Conservation (phyloP, 2,329 filamentous ascomycete species). For the Aspergillus sp. region DNA sequence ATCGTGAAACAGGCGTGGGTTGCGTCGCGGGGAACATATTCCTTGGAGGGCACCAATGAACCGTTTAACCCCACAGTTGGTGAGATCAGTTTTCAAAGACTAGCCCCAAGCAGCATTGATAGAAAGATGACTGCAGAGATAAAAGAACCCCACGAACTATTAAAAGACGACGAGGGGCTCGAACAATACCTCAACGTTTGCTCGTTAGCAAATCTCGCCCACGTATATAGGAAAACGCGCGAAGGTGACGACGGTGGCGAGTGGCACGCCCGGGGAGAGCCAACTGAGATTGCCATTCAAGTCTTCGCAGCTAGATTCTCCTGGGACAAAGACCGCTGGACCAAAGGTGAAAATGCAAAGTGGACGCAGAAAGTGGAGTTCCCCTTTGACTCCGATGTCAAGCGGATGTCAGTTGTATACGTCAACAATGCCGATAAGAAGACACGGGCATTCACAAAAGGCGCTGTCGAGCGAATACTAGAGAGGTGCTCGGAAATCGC, state of each 20-base stretch:
- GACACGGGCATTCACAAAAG: slow-evolving; percentile 41
- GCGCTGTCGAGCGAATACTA: slow-evolving; percentile 69
- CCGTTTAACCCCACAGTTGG: slow-evolving; percentile 61
- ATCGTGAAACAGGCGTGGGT: slow-evolving; percentile 63
- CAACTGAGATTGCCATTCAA: slow-evolving; percentile 74
- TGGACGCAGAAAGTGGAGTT: slow-evolving; percentile 68
- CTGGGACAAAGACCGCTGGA: slow-evolving; percentile 59
- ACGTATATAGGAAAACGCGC: slow-evolving; percentile 50
- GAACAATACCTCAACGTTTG: slow-evolving; percentile 63
- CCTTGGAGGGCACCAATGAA: slow-evolving; percentile 57
- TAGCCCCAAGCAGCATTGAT: too few species aligned
- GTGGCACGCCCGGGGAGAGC: slow-evolving; percentile 68
- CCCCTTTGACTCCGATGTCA: slow-evolving; percentile 73
- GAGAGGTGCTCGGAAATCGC: slow-evolving; percentile 60
- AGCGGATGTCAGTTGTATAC: slow-evolving; percentile 76
- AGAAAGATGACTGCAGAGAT: too few species aligned
- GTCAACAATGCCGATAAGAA: slow-evolving; percentile 17
- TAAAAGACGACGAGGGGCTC: slow-evolving; percentile 36
- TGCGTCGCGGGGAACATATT: slow-evolving; percentile 59
- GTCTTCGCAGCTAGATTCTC: slow-evolving; percentile 71
- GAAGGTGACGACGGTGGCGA: slow-evolving; percentile 30
- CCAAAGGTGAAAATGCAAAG: slow-evolving; percentile 50
- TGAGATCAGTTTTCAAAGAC: not conserved
- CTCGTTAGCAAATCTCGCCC: slow-evolving; percentile 66
- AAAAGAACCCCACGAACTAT: not conserved